Base-by-base conservation (phyloP, 1,284 basidiomycete species). In the Stereum hirsutum region DNA sequence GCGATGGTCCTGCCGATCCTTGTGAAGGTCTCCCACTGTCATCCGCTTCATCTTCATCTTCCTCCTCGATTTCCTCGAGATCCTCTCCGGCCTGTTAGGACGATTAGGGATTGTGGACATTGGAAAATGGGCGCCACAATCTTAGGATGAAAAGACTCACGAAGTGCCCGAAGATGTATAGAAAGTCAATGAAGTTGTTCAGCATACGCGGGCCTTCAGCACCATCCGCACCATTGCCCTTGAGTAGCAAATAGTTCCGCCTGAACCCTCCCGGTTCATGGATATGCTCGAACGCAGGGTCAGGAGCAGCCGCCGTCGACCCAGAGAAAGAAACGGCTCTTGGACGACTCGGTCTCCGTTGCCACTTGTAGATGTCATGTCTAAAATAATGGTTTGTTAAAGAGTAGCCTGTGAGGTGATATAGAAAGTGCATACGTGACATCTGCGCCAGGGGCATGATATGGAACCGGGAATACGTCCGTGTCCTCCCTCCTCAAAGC, bases 321-420 rank as follows among this genome's bases (percentile, higher is more conserved):
- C 81, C 81, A 8, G 83, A 71, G 57, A 81, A 89, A 0, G 89
- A 92, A 12, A 77, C 76, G 8, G 87, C 71, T 15, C 86, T 80
- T 5, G 76, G 71, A 21, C 81, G 74, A 14, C 63, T 65, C 40
- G 71, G 69, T 33, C 79, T 72, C 27, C 72, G 72, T 53, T 93
- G 85, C 88, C 90, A 95, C 64, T 94, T 94, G 71, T 95, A 95
- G 31, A 96, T 83, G 50, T 82, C 81, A 56, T 94, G 90, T n/a
- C 89, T 91, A 48, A 21, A 33, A n/a, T n/a, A n/a, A n/a, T n/a
- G n/a, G n/a, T n/a, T n/a, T n/a, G n/a, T n/a, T n/a, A n/a, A n/a
- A n/a, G n/a, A n/a, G n/a, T n/a, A n/a, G n/a, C n/a, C 5, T 34
- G 12, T 12, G 17, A 39, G 36, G n/a, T 44, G 28, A 46, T 41